Evolutionary conservation across 2,329 filamentous ascomycete species (phyloP).

Genomic region (Purpureocillium takamizusanense): DNA sequence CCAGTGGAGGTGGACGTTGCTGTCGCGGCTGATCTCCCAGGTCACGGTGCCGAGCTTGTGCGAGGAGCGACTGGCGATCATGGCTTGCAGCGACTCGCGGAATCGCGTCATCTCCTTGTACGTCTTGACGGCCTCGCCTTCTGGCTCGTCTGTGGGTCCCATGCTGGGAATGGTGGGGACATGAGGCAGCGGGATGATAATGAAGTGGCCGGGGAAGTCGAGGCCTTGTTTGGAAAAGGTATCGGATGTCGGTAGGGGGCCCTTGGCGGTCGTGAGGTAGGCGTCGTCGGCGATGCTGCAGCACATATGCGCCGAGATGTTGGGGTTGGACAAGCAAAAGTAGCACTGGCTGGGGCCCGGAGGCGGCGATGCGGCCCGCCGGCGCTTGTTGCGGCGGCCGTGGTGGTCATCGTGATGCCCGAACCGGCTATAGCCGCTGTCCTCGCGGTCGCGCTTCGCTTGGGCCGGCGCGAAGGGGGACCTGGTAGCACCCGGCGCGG

Average conservation of each 20-base stretch:
- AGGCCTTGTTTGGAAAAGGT: slow-evolving; percentile 60
- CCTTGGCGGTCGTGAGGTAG: slow-evolving; percentile 88
- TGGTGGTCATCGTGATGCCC: slow-evolving; percentile 33
- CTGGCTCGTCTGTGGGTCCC: slow-evolving; percentile 38
- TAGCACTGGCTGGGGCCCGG: slow-evolving; percentile 76
- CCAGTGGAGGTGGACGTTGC: slow-evolving; percentile 87
- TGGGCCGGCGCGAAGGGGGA: slow-evolving; percentile 57
- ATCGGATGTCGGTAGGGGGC: slow-evolving; percentile 63
- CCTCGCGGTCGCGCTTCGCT: slow-evolving; percentile 46
- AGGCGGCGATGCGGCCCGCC: slow-evolving; percentile 42
- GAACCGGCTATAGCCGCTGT: slow-evolving; percentile 48
- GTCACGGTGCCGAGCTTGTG: slow-evolving; percentile 71
- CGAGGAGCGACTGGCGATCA: slow-evolving; percentile 52
- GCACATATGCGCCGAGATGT: slow-evolving; percentile 78
- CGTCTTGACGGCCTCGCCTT: slow-evolving; percentile 49
- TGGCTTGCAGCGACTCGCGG: slow-evolving; percentile 65
- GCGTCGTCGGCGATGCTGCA: slow-evolving; percentile 79
- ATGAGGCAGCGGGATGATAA: slow-evolving; percentile 85
- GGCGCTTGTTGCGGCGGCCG: slow-evolving; percentile 36
- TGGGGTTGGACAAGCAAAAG: slow-evolving; percentile 88
- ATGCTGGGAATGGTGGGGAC: slow-evolving; percentile 65
- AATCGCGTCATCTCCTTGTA: slow-evolving; percentile 79
- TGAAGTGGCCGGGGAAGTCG: slow-evolving; percentile 72
- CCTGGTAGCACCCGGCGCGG: slow-evolving; percentile 64
- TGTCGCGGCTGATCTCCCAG: slow-evolving; percentile 80